Percentiles rank a stretch among this genome's conserved stretches.
These are phyloP conservation scores for Aurifilum marmelostoma DNA, from an alignment of 2,329 filamentous ascomycete species.

Conservation along the genomic window DNA sequence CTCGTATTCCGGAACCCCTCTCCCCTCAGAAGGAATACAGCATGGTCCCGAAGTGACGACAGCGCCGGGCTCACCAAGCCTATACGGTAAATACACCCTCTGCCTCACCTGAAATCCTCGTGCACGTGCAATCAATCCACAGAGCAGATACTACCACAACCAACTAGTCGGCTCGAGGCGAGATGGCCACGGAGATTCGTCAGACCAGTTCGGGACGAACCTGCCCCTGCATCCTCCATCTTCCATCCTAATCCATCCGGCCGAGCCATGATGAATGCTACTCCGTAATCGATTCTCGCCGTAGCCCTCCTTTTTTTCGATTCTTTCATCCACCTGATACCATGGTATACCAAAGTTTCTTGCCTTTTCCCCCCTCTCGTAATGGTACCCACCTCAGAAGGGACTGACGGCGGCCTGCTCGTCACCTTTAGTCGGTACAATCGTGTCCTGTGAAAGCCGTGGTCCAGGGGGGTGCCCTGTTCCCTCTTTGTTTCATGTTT, in stretches of 20 bases:
- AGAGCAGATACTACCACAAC: not conserved
- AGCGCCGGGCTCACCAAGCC: not conserved
- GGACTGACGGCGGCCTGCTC: not conserved
- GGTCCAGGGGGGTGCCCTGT: not conserved
- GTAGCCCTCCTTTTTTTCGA: not conserved
- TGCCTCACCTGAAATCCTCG: not conserved
- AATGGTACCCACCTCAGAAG: not conserved
- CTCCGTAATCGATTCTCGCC: not conserved
- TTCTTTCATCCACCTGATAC: not conserved
- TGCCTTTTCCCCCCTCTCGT: not conserved
- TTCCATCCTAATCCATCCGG: not conserved
- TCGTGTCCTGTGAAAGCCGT: not conserved
- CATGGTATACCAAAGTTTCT: not conserved
- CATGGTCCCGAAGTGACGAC: not conserved
- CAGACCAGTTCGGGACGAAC: not conserved
- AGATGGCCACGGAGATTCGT: conserved; percentile 9
- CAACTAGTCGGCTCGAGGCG: not conserved
- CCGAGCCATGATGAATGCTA: not conserved
- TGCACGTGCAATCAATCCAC: not conserved
- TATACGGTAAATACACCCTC: not conserved
- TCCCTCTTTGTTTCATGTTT: not conserved
- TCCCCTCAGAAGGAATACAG: not conserved
- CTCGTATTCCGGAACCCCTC: conserved; percentile 3
- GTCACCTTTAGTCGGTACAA: not conserved
- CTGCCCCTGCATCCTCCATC: not conserved